phyloP scores from a whole-genome alignment of 352 stramenopile species.

The Peronospora destructor region DNA sequence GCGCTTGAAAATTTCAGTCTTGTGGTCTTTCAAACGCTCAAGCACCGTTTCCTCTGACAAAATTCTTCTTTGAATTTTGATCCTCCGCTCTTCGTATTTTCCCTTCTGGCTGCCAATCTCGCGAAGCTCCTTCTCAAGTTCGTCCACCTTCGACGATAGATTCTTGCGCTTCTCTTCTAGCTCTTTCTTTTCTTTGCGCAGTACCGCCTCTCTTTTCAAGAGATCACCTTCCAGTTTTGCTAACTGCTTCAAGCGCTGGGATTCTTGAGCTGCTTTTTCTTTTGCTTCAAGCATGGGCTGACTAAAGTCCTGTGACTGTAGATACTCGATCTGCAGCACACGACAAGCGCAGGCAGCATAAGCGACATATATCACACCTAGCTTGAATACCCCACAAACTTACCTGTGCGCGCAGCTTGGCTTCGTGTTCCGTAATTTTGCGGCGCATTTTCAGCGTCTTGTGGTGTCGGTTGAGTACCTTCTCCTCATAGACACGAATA shows the following conservation, averaged over 20 bases:
- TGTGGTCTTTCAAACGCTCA: conserved; percentile 89
- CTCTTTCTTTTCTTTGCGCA: conserved; percentile 78
- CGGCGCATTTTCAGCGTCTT: conserved; percentile 61
- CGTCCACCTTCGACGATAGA: conserved; percentile 37
- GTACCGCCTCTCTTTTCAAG: conserved; percentile 33
- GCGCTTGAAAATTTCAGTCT: conserved; percentile 92
- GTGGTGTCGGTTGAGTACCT: conserved; percentile 82
- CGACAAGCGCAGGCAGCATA: conserved; percentile 5
- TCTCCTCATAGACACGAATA: conserved; percentile 91
- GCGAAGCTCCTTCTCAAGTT: conserved; percentile 59
- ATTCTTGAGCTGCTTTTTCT: conserved; percentile 39
- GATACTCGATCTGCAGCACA: conserved; percentile 44
- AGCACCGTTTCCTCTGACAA: conserved; percentile 85
- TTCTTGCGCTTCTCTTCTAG: conserved; percentile 35
- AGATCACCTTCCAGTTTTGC: conserved; percentile 43
- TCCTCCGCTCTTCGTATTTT: conserved; percentile 58
- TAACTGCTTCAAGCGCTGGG: conserved; percentile 46
- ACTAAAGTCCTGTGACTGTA: conserved; percentile 61
- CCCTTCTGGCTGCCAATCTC: conserved; percentile 51
- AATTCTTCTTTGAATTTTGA: conserved; percentile 79
- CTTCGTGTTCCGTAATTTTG: conserved; percentile 70
- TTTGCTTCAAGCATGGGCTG: conserved; percentile 40
- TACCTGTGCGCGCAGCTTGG: conserved; percentile 81
- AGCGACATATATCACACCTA: not conserved
- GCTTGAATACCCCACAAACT: not conserved